Conservation (phyloP, 768 basidiomycete species). For the Naganishia antarctica region DNA sequence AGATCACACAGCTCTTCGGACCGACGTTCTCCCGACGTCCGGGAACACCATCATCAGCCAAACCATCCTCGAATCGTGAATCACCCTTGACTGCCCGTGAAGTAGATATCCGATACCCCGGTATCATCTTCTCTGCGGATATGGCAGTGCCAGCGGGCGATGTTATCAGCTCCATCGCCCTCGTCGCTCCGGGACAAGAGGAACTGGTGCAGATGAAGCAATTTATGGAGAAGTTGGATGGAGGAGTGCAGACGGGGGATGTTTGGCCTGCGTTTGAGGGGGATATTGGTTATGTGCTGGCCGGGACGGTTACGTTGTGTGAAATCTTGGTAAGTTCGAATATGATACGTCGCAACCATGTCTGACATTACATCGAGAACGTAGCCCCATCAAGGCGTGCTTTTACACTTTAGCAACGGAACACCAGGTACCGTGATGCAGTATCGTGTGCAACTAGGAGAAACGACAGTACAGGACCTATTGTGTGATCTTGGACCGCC, state of each 20-base stretch:
- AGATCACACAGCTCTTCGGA: slow-evolving; percentile 4
- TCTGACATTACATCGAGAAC: too few species aligned
- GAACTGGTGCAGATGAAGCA: slow-evolving; percentile 24
- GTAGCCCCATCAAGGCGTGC: slow-evolving; percentile 38
- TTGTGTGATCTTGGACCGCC: slow-evolving; percentile 74
- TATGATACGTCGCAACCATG: too few species aligned
- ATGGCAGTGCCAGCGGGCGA: background rate
- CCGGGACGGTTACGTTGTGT: slow-evolving; percentile 25
- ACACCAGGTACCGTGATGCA: slow-evolving; percentile 51
- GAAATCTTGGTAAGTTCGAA: slow-evolving; percentile 21
- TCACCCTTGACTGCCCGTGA: too few species aligned
- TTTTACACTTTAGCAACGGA: slow-evolving; percentile 30
- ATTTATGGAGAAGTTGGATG: slow-evolving; percentile 38
- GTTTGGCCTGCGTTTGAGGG: too few species aligned
- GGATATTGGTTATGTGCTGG: background rate
- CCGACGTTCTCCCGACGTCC: slow-evolving; percentile 12
- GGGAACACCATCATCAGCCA: background rate
- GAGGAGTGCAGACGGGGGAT: too few species aligned
- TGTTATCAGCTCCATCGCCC: background rate
- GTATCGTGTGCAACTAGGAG: slow-evolving; percentile 57
- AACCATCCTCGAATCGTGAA: background rate
- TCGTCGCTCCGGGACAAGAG: slow-evolving; percentile 13
- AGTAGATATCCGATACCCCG: background rate
- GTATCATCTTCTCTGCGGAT: background rate
- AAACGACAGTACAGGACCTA: slow-evolving; percentile 78